Percentiles rank a stretch among this genome's conserved stretches.
phyloP scores from a whole-genome alignment of 2,329 filamentous ascomycete genomes.

The Trichoderma koningiopsis region DNA sequence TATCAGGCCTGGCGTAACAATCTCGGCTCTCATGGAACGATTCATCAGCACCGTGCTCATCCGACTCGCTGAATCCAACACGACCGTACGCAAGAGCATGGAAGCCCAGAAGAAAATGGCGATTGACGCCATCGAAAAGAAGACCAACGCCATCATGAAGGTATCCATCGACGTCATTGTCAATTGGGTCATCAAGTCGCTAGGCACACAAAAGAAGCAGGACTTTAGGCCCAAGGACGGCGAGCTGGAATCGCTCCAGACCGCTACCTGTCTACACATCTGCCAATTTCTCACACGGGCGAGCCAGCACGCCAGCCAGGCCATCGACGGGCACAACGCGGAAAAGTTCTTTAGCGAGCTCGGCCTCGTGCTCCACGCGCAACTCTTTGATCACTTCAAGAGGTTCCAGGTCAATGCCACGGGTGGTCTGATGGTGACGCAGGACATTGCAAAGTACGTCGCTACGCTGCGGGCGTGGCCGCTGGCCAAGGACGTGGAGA shows the following conservation, averaged over 20 bases:
- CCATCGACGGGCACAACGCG: constrained; percentile 82
- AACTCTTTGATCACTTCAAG: constrained; percentile 91
- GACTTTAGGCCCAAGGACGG: constrained; percentile 89
- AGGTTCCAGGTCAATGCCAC: constrained; percentile 92
- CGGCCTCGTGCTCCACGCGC: constrained; percentile 72
- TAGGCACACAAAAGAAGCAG: constrained; percentile 79
- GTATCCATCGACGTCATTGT: constrained; percentile 66
- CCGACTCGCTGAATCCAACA: constrained; percentile 83
- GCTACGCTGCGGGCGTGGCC: constrained; percentile 84
- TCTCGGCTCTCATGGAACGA: constrained; percentile 89
- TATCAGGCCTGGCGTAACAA: constrained; percentile 79
- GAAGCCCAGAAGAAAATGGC: constrained; percentile 77
- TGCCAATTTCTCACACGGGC: constrained; percentile 76
- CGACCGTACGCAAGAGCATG: constrained; percentile 87
- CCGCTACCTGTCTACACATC: constrained; percentile 79
- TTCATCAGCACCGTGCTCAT: constrained; percentile 90
- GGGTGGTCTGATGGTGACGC: constrained; percentile 90
- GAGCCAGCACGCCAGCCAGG: constrained; percentile 62
- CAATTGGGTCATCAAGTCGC: constrained; percentile 72
- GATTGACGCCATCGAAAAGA: constrained; percentile 79
- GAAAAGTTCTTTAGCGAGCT: constrained; percentile 82
- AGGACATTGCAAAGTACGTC: constrained; percentile 93
- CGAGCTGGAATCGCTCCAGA: constrained; percentile 78
- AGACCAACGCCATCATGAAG: constrained; percentile 66
- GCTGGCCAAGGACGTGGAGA: constrained; percentile 66